Evolutionary conservation across 1,139 yeast species (phyloP), one percentile per base, ranked within the genome.

Genomic region (Protomyces pachydermus): DNA sequence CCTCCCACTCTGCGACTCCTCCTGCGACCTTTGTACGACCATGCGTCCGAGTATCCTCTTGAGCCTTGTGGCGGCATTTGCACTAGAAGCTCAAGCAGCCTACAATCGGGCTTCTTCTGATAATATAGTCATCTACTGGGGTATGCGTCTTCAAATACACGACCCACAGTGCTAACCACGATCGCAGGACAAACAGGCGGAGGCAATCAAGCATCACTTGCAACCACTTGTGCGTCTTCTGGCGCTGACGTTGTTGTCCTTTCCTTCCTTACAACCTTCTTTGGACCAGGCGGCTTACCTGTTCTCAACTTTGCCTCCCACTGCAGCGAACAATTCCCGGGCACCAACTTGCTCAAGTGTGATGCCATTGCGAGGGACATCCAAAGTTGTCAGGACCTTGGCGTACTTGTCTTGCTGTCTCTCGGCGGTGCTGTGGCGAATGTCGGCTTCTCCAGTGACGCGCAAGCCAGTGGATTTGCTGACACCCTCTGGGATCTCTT

Each of bases 391-490:
- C 98, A 91, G 77, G 68, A 77, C 3, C 74, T 79, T 32, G 98
- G 97, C 61, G 88, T 87, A 71, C 85, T 84, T 69, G 85, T 91
- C 12, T 74, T 91, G 54, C 79, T 91, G 25, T 90, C 97, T 0
- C 75, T 91, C 70, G 98, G 98, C 67, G 98, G 98, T 72, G 89
- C 95, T 16, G 72, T 83, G 58, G 97, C 97, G 42, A 70, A 80
- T 37, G 90, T 90, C 72, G 93, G 96, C 0, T 88, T 91, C 73
- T 65, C 81, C 9, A 72, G 77, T 67, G 91, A 87, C 68, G 67
- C 78, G 2, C 81, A 82, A 65, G 98, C 89, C 51, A 81, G 80
- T 67, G 76, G 74, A 0, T 88, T 88, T 73, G 97, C 98, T 16
- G 77, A 77, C 39, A 82, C 87, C 38, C 77, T 91, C 67, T 91